phyloP scores from a whole-genome alignment of 805 yeast species.

The Torulaspora microellipsoides region DNA sequence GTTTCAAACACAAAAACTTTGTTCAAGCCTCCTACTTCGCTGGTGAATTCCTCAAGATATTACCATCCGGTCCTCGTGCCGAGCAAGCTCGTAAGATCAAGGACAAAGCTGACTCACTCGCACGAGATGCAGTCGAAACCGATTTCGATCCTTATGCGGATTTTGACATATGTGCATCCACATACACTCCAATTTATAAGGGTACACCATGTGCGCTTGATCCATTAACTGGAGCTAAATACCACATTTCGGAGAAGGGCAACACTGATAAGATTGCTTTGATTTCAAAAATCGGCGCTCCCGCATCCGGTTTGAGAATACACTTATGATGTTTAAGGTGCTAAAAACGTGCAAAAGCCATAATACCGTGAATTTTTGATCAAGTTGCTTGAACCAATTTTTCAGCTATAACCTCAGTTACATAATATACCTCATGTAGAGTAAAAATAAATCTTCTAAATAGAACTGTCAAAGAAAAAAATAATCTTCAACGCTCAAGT shows the following conservation, averaged over 20 bases:
- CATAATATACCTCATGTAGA: no score
- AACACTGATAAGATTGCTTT: conserved; percentile 69
- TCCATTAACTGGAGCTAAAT: conserved; percentile 86
- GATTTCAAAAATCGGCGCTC: conserved; percentile 80
- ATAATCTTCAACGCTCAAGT: no score
- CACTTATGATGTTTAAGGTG: conserved; percentile 15
- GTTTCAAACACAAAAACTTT: conserved; percentile 83
- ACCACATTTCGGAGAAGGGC: conserved; percentile 74
- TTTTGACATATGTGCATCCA: conserved; percentile 82
- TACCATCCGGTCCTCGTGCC: conserved; percentile 70
- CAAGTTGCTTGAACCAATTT: no score
- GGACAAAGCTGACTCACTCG: conserved; percentile 69
- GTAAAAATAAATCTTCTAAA: no score
- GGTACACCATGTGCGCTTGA: conserved; percentile 67
- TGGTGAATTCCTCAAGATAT: conserved; percentile 66
- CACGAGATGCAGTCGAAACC: conserved; percentile 82
- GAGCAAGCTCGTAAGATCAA: conserved; percentile 85
- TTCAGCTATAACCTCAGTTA: no score
- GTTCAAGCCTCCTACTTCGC: conserved; percentile 90
- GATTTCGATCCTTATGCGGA: conserved; percentile 92
- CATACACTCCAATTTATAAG: conserved; percentile 83
- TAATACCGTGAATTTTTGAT: no score
- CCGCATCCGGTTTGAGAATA: conserved; percentile 81
- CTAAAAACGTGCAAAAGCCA: no score
- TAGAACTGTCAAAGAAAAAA: no score